Evolutionary conservation across 2,329 filamentous ascomycete species (phyloP), one percentile per base, ranked within the genome.

Genomic region (Hymenoscyphus fructigenus): DNA sequence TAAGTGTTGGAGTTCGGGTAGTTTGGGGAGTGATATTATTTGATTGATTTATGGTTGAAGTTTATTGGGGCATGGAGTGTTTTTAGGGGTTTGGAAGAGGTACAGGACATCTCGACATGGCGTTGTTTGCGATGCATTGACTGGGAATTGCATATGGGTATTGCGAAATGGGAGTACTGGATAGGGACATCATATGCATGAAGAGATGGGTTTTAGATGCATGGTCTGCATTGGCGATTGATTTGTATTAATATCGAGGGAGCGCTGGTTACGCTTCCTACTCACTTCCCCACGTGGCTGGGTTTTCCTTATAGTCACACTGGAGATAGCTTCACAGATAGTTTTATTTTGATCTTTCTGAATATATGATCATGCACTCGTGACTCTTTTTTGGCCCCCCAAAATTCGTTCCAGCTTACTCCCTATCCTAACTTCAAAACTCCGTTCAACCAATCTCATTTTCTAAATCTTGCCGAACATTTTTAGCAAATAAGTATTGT

Each of bases 221-320:
- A 50, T 23, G 41, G 15, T 44, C 4, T 44, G 3, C n/a, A 14
- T 47, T 15, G 34, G 34, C 34, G 34, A 36, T 36, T 36, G 34
- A 36, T 36, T 36, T 50, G 32, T 50, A 53, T 29, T 28, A 53
- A 29, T 50, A 50, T 14, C 23, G 20, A n/a, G 23, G 32, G 17
- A 60, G 20, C 41, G 59, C 59, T 60, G 59, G 59, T 50, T 26
- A 20, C 44, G 44, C 17, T 23, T 53, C 29, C 32, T n/a, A 34
- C n/a, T n/a, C 44, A 34, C 59, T 50, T 60, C 23, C 59, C 59
- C 59, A 20, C 59, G n/a, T 20, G 59, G 20, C 59, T 60, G 38
- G 59, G 59, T 12, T 60, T 60, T 53, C 44, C 12, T 60, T 60
- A 26, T 10, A 3, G 47, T 60, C 23, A 26, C 5, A 26, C 5